A percentile compares a stretch with the other conserved stretches of the same genome.
Conservation (phyloP, 2,329 filamentous ascomycete genomes). For the Acrodontium crateriforme region DNA sequence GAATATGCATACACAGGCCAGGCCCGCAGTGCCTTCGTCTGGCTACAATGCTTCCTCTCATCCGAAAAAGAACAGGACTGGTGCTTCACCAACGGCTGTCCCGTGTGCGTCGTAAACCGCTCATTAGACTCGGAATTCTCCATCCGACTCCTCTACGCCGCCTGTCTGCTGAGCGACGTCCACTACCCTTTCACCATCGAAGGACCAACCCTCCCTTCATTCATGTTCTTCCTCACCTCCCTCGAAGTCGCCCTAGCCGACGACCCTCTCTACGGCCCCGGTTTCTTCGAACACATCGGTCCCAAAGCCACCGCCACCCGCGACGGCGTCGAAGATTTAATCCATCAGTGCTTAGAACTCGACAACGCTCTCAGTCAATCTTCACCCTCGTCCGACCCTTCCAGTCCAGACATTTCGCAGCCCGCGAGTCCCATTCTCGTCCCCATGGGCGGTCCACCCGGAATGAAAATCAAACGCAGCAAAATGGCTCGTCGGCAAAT, state of each 20-base stretch:
- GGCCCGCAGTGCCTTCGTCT: constrained; percentile 43
- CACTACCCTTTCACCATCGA: constrained; percentile 22
- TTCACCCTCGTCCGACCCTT: constrained; percentile 11
- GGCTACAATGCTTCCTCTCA: constrained; percentile 43
- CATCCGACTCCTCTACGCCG: constrained; percentile 33
- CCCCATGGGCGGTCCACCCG: constrained; percentile 14
- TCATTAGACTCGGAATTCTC: constrained; percentile 34
- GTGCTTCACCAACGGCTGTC: constrained; percentile 43
- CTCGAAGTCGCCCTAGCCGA: constrained; percentile 26
- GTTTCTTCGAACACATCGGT: constrained; percentile 30
- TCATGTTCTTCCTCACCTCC: constrained; percentile 29
- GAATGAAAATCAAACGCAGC: constrained; percentile 25
- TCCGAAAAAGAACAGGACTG: constrained; percentile 41
- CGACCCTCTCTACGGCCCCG: constrained; percentile 32
- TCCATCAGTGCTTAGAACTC: constrained; percentile 31
- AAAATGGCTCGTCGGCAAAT: constrained; percentile 34
- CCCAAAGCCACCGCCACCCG: constrained; percentile 29
- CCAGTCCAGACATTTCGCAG: constrained; percentile 9
- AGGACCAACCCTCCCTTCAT: constrained; percentile 21
- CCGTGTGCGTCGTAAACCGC: constrained; percentile 32
- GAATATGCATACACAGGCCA: constrained; percentile 44
- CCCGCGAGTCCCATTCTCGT: constrained; percentile 12
- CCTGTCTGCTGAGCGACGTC: constrained; percentile 32
- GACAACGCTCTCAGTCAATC: constrained; percentile 19
- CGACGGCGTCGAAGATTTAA: constrained; percentile 32